Conservation (phyloP, 1,284 basidiomycete genomes). For the Malassezia psittaci region DNA sequence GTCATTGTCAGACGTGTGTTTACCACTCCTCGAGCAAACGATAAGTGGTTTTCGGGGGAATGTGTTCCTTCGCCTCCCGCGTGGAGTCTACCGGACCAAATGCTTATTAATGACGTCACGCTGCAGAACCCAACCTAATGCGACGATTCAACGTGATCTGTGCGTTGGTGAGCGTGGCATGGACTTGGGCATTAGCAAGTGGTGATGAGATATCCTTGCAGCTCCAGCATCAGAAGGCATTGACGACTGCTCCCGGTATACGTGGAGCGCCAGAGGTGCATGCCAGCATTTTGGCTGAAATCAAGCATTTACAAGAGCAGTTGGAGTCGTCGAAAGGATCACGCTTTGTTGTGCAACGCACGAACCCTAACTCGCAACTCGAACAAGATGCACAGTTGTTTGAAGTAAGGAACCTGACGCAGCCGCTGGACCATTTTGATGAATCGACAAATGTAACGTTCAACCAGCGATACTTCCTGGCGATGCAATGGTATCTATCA, state of each 20-base stretch:
- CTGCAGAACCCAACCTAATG: no score
- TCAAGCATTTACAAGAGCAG: not conserved
- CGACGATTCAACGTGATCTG: no score
- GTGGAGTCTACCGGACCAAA: no score
- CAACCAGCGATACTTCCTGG: constrained; percentile 68
- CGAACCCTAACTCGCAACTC: no score
- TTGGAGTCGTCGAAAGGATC: not conserved
- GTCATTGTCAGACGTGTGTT: not conserved
- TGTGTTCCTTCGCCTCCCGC: no score
- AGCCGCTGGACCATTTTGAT: constrained; percentile 66
- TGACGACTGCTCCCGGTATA: not conserved
- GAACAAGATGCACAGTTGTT: no score
- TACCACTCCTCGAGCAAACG: not conserved
- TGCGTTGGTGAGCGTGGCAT: no score
- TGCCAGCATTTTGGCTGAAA: not conserved
- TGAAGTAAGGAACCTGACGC: constrained; percentile 53
- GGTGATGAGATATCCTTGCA: not conserved
- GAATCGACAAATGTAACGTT: constrained; percentile 49
- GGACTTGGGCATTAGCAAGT: not conserved
- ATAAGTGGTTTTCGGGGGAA: not conserved
- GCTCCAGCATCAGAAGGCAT: not conserved
- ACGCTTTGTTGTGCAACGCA: no score
- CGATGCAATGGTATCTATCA: constrained; percentile 65
- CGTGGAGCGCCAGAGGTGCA: not conserved
- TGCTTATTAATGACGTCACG: no score